A percentile compares a stretch with the other conserved stretches of the same genome.
These are phyloP conservation scores for Solanum appendiculatum DNA, from an alignment of 257 asterid genomes.

Conservation along the genomic window DNA sequence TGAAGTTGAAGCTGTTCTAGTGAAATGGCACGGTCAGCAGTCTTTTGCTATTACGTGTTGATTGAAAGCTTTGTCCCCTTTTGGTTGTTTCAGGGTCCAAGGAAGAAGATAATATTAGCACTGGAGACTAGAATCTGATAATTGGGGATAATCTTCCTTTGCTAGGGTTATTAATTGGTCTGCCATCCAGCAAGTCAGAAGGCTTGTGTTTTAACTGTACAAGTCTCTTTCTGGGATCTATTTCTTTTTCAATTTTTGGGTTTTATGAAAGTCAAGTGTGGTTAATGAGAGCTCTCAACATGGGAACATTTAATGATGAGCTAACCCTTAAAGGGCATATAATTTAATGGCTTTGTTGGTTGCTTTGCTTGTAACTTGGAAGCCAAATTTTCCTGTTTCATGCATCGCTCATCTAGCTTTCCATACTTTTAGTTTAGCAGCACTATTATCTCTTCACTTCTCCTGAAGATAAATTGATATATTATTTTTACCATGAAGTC, in stretches of 20 bases:
- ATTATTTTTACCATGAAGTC: neutral
- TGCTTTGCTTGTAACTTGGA: neutral
- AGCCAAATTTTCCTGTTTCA: neutral
- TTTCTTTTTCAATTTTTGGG: neutral
- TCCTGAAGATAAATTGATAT: neutral
- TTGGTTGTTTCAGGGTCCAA: conserved; percentile 70
- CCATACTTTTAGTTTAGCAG: neutral
- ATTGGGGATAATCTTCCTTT: conserved; percentile 4
- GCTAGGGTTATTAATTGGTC: conserved; percentile 5
- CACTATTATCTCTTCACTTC: neutral
- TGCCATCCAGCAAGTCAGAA: conserved; percentile 2
- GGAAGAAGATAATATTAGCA: conserved; percentile 91
- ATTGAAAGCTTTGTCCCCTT: neutral
- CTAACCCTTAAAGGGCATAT: neutral
- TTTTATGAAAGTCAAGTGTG: neutral
- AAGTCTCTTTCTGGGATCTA: conserved; percentile 5
- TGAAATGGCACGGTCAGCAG: neutral
- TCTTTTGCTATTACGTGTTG: neutral
- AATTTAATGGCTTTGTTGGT: neutral
- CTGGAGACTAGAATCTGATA: conserved; percentile 55
- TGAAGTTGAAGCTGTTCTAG: neutral
- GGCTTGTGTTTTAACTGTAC: conserved; percentile 10
- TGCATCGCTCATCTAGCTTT: neutral
- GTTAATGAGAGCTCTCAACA: neutral
- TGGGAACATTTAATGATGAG: neutral